A percentile compares a stretch with the other conserved stretches of the same genome.
These are phyloP conservation scores for Lactuca saligna DNA, from an alignment of 129 eudicot genomes.

Conservation along the genomic window DNA sequence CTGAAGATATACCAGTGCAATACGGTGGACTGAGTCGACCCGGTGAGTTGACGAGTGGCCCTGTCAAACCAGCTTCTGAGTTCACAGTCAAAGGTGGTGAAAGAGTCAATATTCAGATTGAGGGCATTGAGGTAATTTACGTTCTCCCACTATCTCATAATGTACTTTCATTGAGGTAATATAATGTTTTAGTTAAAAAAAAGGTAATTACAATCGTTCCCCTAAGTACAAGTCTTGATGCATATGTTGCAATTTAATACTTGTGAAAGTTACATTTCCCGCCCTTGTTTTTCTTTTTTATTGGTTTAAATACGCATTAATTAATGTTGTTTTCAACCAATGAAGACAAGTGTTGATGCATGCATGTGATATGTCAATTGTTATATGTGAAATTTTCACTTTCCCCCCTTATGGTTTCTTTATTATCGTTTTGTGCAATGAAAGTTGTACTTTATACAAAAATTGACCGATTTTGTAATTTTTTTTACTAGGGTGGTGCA, in stretches of 20 bases:
- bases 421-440: not conserved
- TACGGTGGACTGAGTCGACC: conserved; percentile 76
- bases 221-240: conserved; percentile 3
- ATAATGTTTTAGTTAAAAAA: no score
- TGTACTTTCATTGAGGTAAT: no score
- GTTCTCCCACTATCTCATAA: not conserved
- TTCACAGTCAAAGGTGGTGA: conserved; percentile 74
- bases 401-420: not conserved
- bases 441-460: not conserved
- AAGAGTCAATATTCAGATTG: conserved; percentile 64
- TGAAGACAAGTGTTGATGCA: not conserved
- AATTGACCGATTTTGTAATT: not conserved
- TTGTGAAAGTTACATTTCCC: not conserved
- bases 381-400: not conserved
- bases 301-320: not conserved
- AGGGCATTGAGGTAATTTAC: conserved; percentile 60
- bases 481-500: conserved; percentile 56
- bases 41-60: conserved; percentile 47
- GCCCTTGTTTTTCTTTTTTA: not conserved
- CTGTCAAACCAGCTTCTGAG: conserved; percentile 76
- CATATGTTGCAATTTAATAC: not conserved
- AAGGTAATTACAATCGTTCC: no score
- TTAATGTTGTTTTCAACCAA: not conserved
- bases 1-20: conserved; percentile 71
- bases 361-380: not conserved